Conservation (phyloP, 495 filamentous ascomycete genomes). For the Hypoxylon lenormandii region DNA sequence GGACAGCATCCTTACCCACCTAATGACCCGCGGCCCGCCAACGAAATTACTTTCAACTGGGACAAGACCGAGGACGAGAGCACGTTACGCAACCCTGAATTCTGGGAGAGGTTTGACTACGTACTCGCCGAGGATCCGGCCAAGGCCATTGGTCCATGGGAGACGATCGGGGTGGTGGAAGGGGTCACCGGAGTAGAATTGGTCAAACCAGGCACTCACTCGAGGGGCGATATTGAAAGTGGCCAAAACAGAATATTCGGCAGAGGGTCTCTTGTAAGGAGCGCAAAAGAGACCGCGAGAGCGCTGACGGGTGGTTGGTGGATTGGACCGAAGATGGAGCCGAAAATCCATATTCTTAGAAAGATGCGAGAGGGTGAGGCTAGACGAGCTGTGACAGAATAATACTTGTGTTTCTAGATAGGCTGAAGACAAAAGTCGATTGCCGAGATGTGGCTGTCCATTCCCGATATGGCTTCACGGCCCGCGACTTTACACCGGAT, state of each 20-base stretch:
- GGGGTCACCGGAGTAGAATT: constrained; percentile 79
- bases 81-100: constrained; percentile 68
- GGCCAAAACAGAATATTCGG: constrained; percentile 51
- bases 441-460: constrained; percentile 19
- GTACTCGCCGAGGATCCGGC: constrained; percentile 76
- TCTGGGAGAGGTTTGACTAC: constrained; percentile 88
- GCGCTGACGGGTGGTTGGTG: constrained; percentile 70
- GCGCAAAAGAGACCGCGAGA: constrained; percentile 49
- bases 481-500: constrained; percentile 21
- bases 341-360: constrained; percentile 68
- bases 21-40: constrained; percentile 15
- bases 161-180: constrained; percentile 73
- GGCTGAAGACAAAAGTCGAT: constrained; percentile 35
- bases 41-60: constrained; percentile 53
- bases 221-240: constrained; percentile 47
- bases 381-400: constrained; percentile 44
- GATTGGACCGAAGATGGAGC: constrained; percentile 70
- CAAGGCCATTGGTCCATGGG: constrained; percentile 71
- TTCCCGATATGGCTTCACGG: constrained; percentile 45
- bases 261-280: constrained; percentile 48
- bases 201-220: constrained; percentile 60
- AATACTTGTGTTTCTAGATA: constrained; percentile 29
- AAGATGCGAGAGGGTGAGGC: constrained; percentile 56
- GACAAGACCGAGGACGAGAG: constrained; percentile 74
- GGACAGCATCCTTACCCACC: constrained; percentile 61